A percentile compares a stretch with the other conserved stretches of the same genome.
These are phyloP conservation scores for Vanilla planifolia DNA, from an alignment of 106 monocot species.

Conservation along the genomic window DNA sequence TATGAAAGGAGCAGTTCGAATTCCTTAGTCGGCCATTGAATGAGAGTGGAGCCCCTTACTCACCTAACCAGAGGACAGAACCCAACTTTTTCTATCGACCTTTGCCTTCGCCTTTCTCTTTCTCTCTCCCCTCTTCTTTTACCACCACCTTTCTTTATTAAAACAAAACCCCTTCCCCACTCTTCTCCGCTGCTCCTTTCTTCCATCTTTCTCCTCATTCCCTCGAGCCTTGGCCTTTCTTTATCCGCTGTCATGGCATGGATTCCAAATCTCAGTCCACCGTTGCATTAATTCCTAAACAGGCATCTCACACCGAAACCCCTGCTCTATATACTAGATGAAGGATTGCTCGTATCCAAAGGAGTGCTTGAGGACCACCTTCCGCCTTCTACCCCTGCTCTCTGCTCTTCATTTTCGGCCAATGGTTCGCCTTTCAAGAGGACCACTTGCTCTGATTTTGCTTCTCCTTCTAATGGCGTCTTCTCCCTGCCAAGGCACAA, in stretches of 20 bases:
- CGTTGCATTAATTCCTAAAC: too few species aligned
- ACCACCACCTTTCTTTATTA: background rate
- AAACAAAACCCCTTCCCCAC: background rate
- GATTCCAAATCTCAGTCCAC: slow-evolving; percentile 5
- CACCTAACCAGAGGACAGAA: slow-evolving; percentile 15
- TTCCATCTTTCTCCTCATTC: background rate
- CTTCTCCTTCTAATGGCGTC: slow-evolving; percentile 3
- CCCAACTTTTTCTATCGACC: slow-evolving; percentile 11
- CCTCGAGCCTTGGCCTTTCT: background rate
- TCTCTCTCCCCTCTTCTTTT: background rate
- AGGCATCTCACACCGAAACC: too few species aligned
- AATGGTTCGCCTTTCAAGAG: background rate
- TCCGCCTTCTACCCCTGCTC: background rate
- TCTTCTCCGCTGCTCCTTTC: background rate
- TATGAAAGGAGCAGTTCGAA: slow-evolving; percentile 1
- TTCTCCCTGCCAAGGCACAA: background rate
- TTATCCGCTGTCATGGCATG: background rate
- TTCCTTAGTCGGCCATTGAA: slow-evolving; percentile 22
- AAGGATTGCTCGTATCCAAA: too few species aligned
- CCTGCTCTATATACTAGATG: too few species aligned
- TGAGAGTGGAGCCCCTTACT: slow-evolving; percentile 6
- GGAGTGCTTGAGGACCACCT: too few species aligned
- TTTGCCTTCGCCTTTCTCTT: background rate
- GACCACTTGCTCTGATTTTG: background rate
- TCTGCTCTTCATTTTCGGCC: background rate